A percentile compares a stretch with the other conserved stretches of the same genome.
Conservation (phyloP, 805 yeast genomes). For the Metschnikowia matae region DNA sequence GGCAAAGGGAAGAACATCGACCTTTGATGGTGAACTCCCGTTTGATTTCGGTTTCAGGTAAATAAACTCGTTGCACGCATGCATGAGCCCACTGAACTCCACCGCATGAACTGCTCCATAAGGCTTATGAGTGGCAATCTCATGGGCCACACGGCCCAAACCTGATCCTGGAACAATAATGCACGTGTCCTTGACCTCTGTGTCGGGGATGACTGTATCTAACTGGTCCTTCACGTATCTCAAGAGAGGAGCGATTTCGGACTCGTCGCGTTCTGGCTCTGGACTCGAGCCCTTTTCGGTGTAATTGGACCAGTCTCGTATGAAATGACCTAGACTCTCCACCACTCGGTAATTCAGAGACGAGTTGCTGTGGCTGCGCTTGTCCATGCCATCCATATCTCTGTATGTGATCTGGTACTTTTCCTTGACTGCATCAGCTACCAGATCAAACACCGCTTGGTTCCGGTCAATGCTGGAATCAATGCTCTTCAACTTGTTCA, state of each 20-base stretch:
- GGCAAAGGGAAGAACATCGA: constrained; percentile 24
- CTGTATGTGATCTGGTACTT: constrained; percentile 42
- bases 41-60: constrained; percentile 24
- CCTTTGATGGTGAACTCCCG: not conserved
- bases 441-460: constrained; percentile 40
- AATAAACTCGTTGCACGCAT: constrained; percentile 58
- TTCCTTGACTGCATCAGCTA: constrained; percentile 43
- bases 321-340: constrained; percentile 70
- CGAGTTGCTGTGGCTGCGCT: constrained; percentile 13
- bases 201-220: constrained; percentile 22
- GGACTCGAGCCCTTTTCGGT: not conserved
- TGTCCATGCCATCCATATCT: constrained; percentile 6
- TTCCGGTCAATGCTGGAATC: constrained; percentile 49
- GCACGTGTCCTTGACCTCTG: constrained; percentile 36
- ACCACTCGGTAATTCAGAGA: constrained; percentile 43
- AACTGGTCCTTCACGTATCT: constrained; percentile 48
- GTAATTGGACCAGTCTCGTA: constrained; percentile 67
- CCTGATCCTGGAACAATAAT: constrained; percentile 88
- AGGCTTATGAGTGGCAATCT: constrained; percentile 42
- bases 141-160: constrained; percentile 71
- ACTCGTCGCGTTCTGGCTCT: constrained; percentile 27
- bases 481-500: constrained; percentile 45
- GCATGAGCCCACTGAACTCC: constrained; percentile 77
- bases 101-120: constrained; percentile 60
- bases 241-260: constrained; percentile 52